Conservation (phyloP, 2,329 filamentous ascomycete species). For the Epicoccum nigrum region DNA sequence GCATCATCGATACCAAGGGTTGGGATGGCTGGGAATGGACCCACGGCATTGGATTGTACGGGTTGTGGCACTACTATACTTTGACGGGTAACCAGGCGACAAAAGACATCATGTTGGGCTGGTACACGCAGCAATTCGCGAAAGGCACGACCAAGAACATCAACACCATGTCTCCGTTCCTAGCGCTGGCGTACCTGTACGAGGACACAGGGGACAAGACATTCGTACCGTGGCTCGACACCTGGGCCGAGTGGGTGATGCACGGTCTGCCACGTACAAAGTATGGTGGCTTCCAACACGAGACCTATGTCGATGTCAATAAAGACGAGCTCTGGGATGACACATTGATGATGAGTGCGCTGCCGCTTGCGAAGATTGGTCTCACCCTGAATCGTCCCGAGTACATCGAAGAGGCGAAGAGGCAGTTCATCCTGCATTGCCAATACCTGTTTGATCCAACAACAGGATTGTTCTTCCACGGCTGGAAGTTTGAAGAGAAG, state of each 20-base stretch:
- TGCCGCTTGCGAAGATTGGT: slow-evolving; percentile 81
- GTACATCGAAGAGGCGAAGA: slow-evolving; percentile 78
- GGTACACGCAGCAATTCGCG: slow-evolving; percentile 72
- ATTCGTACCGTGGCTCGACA: slow-evolving; percentile 78
- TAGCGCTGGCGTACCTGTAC: slow-evolving; percentile 78
- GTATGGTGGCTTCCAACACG: slow-evolving; percentile 75
- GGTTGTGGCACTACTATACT: slow-evolving; percentile 81
- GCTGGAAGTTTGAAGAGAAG: slow-evolving; percentile 76
- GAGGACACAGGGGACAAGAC: slow-evolving; percentile 72
- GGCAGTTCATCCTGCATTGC: slow-evolving; percentile 77
- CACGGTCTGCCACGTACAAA: slow-evolving; percentile 74
- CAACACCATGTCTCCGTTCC: slow-evolving; percentile 81
- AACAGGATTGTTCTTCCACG: slow-evolving; percentile 79
- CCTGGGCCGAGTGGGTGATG: slow-evolving; percentile 84
- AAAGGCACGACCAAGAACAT: slow-evolving; percentile 83
- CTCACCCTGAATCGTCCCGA: slow-evolving; percentile 70
- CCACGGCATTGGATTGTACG: slow-evolving; percentile 79
- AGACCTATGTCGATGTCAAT: slow-evolving; percentile 74
- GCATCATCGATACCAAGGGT: slow-evolving; percentile 82
- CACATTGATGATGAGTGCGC: slow-evolving; percentile 85
- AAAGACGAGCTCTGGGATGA: slow-evolving; percentile 82
- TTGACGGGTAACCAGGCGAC: slow-evolving; percentile 67
- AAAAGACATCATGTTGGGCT: slow-evolving; percentile 71
- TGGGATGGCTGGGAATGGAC: slow-evolving; percentile 88
- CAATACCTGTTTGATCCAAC: slow-evolving; percentile 77